Base-by-base conservation (phyloP, 495 filamentous ascomycete species). In the Aspergillus olivimuriae region DNA sequence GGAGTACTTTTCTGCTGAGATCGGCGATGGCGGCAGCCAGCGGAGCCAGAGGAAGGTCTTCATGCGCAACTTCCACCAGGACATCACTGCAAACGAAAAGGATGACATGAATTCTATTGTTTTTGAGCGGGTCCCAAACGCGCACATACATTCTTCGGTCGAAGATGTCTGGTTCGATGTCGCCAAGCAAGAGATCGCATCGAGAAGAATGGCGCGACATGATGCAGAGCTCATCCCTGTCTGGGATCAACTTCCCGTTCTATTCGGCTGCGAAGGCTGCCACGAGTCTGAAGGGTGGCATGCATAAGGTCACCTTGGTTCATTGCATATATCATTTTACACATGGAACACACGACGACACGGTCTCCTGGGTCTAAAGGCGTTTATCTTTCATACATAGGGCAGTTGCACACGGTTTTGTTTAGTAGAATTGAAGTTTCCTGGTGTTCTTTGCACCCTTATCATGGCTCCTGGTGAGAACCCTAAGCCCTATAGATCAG, bases 1-100 rank as follows among this genome's bases (percentile, higher is more conserved):
- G 35, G 65, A 72, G 36, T 72, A 60, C 41, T 72, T 72, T 52
- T 70, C 69, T 12, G 69, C 69, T 0, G 69, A 72, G 42, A 69
- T 72, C 9, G 69, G 69, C 1, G 64, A 72, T 34, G 67, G 69
- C 7, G 62, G 62, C 15, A 68, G 51, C 40, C 65, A 68, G 46
- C 60, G 67, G 20, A 51, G 62, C 47, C 65, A 70, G 41, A 61
- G 69, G 17, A 72, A 65, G 46, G 64, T 68, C 18, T 72, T 72
- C 46, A 72, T 72, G 69, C 51, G 60, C 37, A 72, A 69, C 20
- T 72, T 72, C 40, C 55, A 69, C 36, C 52, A 57, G 15, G 69
- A 72, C 38, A 65, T 63, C 46, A 62, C 40, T 19, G 32, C 44
- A 17, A 53, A 68, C 39, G 56, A 59, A 46, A 64, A 60, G 40